Percentiles rank a stretch among this genome's conserved stretches.
These are phyloP conservation scores for Cytospora leucostoma DNA, from an alignment of 2,329 filamentous ascomycete species.

Conservation along the genomic window DNA sequence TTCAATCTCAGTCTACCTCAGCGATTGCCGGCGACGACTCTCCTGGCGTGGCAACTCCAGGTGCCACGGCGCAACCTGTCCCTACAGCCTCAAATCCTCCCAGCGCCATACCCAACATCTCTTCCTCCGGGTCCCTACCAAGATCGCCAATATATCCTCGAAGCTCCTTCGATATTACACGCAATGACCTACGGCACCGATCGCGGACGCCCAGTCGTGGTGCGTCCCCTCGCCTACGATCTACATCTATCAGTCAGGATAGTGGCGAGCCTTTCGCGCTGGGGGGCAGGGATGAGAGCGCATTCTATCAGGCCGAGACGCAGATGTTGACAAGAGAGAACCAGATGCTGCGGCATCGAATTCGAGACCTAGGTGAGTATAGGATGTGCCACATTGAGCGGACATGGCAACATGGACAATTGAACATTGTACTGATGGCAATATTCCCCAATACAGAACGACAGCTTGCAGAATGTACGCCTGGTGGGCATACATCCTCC, in stretches of 20 bases:
- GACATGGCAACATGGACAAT: not conserved
- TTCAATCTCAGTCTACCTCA: conserved; percentile 49
- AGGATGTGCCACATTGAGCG: not conserved
- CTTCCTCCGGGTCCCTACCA: conserved; percentile 48
- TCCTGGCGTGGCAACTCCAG: conserved; percentile 32
- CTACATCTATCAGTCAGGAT: conserved; percentile 61
- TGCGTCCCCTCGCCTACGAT: conserved; percentile 57
- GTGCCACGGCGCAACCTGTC: conserved; percentile 24
- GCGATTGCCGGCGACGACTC: conserved; percentile 43
- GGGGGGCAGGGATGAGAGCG: conserved; percentile 70
- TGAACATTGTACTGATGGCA: conserved; percentile 28
- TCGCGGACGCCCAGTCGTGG: conserved; percentile 62
- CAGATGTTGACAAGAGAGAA: conserved; percentile 78
- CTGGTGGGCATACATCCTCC: conserved; percentile 32
- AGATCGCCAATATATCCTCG: conserved; percentile 55
- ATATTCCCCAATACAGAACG: conserved; percentile 44
- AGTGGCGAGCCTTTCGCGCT: conserved; percentile 60
- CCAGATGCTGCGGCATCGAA: conserved; percentile 76
- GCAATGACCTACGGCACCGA: conserved; percentile 56
- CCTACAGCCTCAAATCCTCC: conserved; percentile 37
- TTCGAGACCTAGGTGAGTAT: conserved; percentile 67
- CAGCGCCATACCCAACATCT: conserved; percentile 38
- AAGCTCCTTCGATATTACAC: conserved; percentile 60
- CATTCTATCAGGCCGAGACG: conserved; percentile 81
- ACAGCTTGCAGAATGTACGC: conserved; percentile 50